Evolutionary conservation across 805 yeast species (phyloP), one percentile per base, ranked within the genome.

Genomic region (Starmerella vaccinii): DNA sequence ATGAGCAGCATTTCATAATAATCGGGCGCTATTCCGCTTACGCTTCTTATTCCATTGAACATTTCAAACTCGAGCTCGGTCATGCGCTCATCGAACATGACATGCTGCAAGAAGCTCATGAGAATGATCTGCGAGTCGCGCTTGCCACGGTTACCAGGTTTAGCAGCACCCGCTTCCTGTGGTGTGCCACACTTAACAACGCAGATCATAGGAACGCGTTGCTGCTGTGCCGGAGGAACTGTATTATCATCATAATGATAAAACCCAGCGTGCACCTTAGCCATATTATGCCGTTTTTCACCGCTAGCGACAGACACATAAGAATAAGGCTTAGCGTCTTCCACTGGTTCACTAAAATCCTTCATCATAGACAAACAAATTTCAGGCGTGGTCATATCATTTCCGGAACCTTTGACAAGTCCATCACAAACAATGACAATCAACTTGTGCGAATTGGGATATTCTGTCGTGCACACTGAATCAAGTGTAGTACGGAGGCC

Each of bases 271-370:
- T 87, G 90, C 2, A 90, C 88, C 67, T 89, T 90, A 26, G 98
- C 97, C 95, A 89, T 88, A 65, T 92, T 92, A 64, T 92, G 98
- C 65, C 98, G 82, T 69, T 87, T 92, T 4, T 84, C 61, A 59
- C 98, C 98, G 59, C 84, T 84, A 2, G 95, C 95, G 37, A 92
- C 97, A 7, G 97, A 95, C 33, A 92, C 95, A 65, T 92, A 90
- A 0, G 97, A 88, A 61, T 80, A 74, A 0, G 97, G 77, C 62
- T 77, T 68, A 5, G 87, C 96, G 15, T 85, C 80, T 18, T 86
- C 94, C 9, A 73, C 75, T 0, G 86, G 84, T 32, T 75, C 71
- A 7, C 77, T 74, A 59, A 88, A 77, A 61, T 83, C 87, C 10
- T 81, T 77, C 92, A 92, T 86, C 89, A 92, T 81, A 39, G 77